Conservation (phyloP, 345 rosid species). For the Arabidopsis arenosa region DNA sequence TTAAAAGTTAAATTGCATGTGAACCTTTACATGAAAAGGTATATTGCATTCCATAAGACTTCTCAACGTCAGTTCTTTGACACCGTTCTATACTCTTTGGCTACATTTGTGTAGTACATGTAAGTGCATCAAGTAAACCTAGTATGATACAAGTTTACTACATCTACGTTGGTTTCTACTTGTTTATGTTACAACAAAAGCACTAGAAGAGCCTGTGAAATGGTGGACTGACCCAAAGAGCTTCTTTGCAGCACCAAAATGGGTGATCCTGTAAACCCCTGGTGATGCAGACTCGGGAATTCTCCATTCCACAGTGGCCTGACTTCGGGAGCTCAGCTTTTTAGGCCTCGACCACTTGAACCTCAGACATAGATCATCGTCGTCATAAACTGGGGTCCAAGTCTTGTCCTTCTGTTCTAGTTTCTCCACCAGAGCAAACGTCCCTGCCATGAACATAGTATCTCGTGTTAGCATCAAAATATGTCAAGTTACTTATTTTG, state of each 20-base stretch:
- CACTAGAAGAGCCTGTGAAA: constrained; percentile 89
- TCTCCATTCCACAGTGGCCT: constrained; percentile 84
- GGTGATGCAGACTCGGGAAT: constrained; percentile 69
- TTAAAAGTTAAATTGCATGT: background rate
- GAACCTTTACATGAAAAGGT: constrained; percentile 9
- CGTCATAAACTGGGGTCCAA: constrained; percentile 89
- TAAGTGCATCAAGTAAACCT: background rate
- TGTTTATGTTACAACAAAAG: constrained; percentile 68
- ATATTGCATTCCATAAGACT: background rate
- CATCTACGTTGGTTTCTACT: constrained; percentile 8
- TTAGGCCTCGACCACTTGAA: constrained; percentile 90
- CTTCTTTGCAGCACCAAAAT: constrained; percentile 90
- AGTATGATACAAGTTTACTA: constrained; percentile 1
- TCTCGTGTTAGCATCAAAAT: constrained; percentile 26
- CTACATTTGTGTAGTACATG: constrained; percentile 8
- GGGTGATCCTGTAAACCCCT: constrained; percentile 83
- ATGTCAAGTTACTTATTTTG: background rate
- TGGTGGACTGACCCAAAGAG: constrained; percentile 66
- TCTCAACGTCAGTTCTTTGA: background rate
- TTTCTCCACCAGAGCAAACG: constrained; percentile 83
- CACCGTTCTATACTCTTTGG: background rate
- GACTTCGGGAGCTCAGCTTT: constrained; percentile 68
- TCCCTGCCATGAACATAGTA: constrained; percentile 43
- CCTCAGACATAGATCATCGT: constrained; percentile 88
- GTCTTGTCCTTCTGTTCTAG: constrained; percentile 63